phyloP scores from a whole-genome alignment of 331 rosid species.

The Telfairia occidentalis region DNA sequence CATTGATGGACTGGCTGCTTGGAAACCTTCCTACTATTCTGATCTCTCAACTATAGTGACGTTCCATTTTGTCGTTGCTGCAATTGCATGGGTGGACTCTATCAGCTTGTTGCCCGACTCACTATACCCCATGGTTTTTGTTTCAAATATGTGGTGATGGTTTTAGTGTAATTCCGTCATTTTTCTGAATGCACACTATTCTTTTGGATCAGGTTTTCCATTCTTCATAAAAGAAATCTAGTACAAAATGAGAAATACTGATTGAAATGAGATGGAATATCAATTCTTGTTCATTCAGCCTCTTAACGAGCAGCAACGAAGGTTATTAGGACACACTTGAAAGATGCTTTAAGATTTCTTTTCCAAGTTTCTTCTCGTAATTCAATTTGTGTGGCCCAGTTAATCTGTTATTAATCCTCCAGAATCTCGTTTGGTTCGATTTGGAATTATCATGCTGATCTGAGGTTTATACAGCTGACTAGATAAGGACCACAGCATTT shows the following conservation, averaged over 20 bases:
- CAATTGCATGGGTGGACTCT: neutral
- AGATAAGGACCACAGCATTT: neutral
- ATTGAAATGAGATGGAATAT: neutral
- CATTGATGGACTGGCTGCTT: neutral
- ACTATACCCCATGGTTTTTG: neutral
- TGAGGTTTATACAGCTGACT: neutral
- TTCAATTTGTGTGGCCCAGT: too few relatives aligned
- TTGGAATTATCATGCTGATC: too few relatives aligned
- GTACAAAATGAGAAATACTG: neutral
- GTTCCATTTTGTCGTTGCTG: neutral
- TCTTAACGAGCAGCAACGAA: neutral
- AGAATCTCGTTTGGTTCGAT: too few relatives aligned
- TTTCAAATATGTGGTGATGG: neutral
- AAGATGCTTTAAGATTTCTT: neutral
- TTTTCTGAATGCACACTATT: neutral
- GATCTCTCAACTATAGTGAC: neutral
- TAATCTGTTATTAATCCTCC: too few relatives aligned
- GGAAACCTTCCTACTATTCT: neutral
- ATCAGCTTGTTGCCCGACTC: neutral
- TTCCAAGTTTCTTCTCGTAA: neutral
- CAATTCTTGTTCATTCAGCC: neutral
- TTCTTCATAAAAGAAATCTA: neutral
- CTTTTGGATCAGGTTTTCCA: neutral
- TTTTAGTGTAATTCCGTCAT: neutral
- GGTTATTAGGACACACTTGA: neutral